Conservation (phyloP, 768 basidiomycete genomes). For the Lanmaoa rubissima region DNA sequence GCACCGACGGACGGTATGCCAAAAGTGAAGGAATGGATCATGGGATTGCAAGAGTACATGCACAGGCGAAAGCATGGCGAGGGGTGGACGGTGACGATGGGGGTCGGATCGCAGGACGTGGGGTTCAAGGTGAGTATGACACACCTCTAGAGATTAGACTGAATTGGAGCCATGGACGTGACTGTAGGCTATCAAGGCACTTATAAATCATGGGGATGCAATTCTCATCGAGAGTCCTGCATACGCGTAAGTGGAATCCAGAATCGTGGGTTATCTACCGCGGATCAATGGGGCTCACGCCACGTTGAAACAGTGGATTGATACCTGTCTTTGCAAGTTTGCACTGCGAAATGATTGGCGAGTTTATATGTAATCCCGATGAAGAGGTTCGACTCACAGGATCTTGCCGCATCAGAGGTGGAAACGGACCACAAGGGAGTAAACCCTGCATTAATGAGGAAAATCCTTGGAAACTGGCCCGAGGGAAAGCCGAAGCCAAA, state of each 20-base stretch:
- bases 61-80: constrained; percentile 58
- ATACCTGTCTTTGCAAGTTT: constrained; percentile 56
- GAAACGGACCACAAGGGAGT: constrained; percentile 69
- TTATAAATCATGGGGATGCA: constrained; percentile 71
- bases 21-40: constrained; percentile 57
- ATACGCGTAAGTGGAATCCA: constrained; percentile 50
- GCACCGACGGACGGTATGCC: constrained; percentile 62
- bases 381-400: not conserved
- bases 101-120: constrained; percentile 78
- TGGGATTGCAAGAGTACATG: constrained; percentile 58
- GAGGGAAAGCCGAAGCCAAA: constrained; percentile 62
- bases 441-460: constrained; percentile 51
- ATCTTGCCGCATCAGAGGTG: constrained; percentile 48
- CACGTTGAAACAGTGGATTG: constrained; percentile 44
- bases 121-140: constrained; percentile 59
- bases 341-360: constrained; percentile 54
- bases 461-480: constrained; percentile 68
- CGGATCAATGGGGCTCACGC: not conserved
- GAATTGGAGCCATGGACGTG: not conserved
- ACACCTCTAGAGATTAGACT: not conserved
- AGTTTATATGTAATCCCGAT: constrained; percentile 5
- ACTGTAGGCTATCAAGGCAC: constrained; percentile 56
- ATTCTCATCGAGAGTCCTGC: constrained; percentile 76
- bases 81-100: constrained; percentile 71
- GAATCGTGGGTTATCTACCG: not conserved